A percentile compares a stretch with the other conserved stretches of the same genome.
These are phyloP conservation scores for Malassezia nana DNA, from an alignment of 1,284 basidiomycete genomes.

Conservation along the genomic window DNA sequence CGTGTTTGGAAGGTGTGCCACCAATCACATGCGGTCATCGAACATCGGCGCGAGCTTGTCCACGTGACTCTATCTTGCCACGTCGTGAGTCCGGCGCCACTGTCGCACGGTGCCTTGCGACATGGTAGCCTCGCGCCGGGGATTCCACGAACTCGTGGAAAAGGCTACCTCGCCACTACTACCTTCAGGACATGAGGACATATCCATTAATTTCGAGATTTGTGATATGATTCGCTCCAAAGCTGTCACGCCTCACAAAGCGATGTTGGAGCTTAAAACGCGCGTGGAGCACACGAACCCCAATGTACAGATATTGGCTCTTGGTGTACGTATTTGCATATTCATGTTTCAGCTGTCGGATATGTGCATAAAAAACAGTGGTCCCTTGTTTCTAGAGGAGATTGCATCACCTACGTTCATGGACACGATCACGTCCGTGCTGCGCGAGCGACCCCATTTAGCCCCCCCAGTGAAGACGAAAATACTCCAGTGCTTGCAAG, in stretches of 20 bases:
- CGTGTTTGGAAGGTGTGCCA: conserved; percentile 4
- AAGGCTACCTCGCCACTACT: conserved; percentile 81
- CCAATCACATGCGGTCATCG: not conserved
- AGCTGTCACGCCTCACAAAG: conserved; percentile 70
- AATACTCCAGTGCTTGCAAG: conserved; percentile 71
- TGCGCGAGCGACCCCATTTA: conserved; percentile 56
- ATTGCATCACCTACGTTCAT: conserved; percentile 71
- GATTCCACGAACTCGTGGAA: conserved; percentile 52
- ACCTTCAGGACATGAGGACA: conserved; percentile 65
- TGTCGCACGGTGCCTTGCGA: not conserved
- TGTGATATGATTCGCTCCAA: conserved; percentile 89
- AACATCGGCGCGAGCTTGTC: not conserved
- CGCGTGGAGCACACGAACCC: conserved; percentile 88
- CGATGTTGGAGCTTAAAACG: conserved; percentile 77
- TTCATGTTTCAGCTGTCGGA: conserved; percentile 58
- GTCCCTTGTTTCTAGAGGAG: conserved; percentile 68
- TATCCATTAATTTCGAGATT: conserved; percentile 86
- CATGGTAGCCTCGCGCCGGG: conserved; percentile 5
- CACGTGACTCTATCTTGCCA: not conserved
- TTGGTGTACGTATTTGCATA: conserved; percentile 55
- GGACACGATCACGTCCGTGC: conserved; percentile 75
- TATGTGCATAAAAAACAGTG: conserved; percentile 93
- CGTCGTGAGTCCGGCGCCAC: not conserved
- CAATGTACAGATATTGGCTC: conserved; percentile 78
- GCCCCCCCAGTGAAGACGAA: conserved; percentile 75